Base-by-base conservation (phyloP, 352 stramenopile genomes). In the Phytophthora palmivora region DNA sequence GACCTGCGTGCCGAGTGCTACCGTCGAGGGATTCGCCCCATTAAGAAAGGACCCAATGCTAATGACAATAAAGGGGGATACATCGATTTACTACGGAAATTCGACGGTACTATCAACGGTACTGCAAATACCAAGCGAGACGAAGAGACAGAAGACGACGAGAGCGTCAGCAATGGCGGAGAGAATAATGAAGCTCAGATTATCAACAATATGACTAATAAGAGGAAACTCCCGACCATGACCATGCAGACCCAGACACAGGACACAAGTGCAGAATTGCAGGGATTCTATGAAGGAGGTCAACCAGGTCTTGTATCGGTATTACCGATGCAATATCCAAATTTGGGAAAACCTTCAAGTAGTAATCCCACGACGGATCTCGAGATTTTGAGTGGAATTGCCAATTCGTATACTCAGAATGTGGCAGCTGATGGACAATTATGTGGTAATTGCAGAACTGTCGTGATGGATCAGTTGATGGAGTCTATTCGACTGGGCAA, bases 61-160 rank as follows among this genome's bases (percentile, higher is more conserved):
- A 93, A 93, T 62, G 84, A 93, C 76, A 93, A 93, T 67, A 93
- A 93, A 76, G 79, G 72, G 68, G 84, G 84, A 14, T 93, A 93
- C 67, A 85, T 93, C 45, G 28, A 84, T 19, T 61, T 93, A 39
- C 60, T 93, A 43, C 79, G 84, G 46, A 79, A 84, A 72, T 76
- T 77, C 48, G 82, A 91, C 63, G 73, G 72, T 32, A 73, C 70
- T 2, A 48, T 48, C 9, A 53, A 37, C 36, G 34, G 48, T 37
- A 60, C 49, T 63, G 74, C 59, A 60, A 52, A 28, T 52, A 11
- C 44, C 14, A 76, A 74, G 26, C 69, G 66, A 22, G 59, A 63
- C 15, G 39, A 49, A 16, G 60, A 58, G 30, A 61, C 42, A 5
- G 70, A 74, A 21, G 65, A 73, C 28, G 58, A 67, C 24, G 67